phyloP scores from a whole-genome alignment of 169 alveolate genomes.

The Babesia bigemina region DNA sequence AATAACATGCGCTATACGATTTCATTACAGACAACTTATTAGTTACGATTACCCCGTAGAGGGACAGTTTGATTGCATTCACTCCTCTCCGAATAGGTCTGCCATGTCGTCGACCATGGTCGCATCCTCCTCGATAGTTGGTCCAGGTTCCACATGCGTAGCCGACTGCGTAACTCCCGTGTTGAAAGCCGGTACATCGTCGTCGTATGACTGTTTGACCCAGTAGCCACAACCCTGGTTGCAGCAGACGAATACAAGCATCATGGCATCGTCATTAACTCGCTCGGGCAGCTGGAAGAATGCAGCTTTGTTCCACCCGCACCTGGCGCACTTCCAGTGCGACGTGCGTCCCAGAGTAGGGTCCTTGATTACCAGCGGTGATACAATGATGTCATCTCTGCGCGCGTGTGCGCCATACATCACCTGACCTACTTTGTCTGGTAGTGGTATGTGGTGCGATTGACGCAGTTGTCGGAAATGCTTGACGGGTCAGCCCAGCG shows the following conservation, averaged over 20 bases:
- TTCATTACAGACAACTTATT: too few relatives aligned
- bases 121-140: neutral
- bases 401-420: neutral
- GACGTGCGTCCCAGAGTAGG: conserved; percentile 89
- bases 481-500: conserved; percentile 71
- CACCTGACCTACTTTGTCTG: conserved; percentile 64
- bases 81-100: conserved; percentile 32
- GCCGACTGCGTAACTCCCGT: conserved; percentile 3
- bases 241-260: conserved; percentile 87
- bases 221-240: conserved; percentile 78
- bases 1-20: too few relatives aligned
- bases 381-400: conserved; percentile 85
- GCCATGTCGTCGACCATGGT: conserved; percentile 29
- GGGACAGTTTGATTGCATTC: too few relatives aligned
- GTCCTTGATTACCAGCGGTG: conserved; percentile 84
- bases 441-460: conserved; percentile 72
- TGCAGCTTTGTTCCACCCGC: conserved; percentile 84
- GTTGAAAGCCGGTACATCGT: conserved; percentile 39
- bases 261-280: conserved; percentile 89
- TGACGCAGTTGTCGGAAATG: conserved; percentile 72
- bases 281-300: conserved; percentile 90
- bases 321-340: conserved; percentile 85
- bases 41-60: too few relatives aligned
- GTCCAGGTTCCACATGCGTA: neutral
- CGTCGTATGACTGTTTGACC: conserved; percentile 70